These are phyloP conservation scores for Cladosporium sp. DNA, from an alignment of 2,329 filamentous ascomycete species.

Conservation along the genomic window DNA sequence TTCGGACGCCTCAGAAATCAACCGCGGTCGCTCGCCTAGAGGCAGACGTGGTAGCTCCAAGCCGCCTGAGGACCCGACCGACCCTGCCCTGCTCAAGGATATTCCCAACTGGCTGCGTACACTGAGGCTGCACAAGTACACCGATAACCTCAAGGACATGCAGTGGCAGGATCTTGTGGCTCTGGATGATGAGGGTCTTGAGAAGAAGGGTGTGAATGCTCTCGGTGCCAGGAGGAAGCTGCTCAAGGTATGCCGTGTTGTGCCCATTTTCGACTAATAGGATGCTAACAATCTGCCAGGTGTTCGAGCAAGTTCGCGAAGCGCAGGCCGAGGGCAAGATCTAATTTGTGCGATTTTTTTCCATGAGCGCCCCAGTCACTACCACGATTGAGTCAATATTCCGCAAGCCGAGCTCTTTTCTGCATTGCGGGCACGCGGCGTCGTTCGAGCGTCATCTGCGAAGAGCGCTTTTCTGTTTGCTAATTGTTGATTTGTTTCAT, in stretches of 20 bases:
- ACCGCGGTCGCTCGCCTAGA: slow-evolving; percentile 82
- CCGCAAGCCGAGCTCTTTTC: neutral
- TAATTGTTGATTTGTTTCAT: neutral
- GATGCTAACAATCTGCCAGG: slow-evolving; percentile 42
- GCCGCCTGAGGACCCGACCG: slow-evolving; percentile 94
- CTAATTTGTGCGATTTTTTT: slow-evolving; percentile 9
- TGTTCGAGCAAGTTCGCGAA: slow-evolving; percentile 90
- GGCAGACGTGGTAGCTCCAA: slow-evolving; percentile 92
- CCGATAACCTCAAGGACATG: slow-evolving; percentile 94
- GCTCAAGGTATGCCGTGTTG: slow-evolving; percentile 63
- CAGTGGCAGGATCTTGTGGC: slow-evolving; percentile 92
- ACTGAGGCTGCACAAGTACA: slow-evolving; percentile 95
- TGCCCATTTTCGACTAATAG: neutral
- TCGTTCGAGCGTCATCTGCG: neutral
- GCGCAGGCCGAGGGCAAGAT: slow-evolving; percentile 41
- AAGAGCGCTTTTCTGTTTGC: neutral
- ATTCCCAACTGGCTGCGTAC: slow-evolving; percentile 95
- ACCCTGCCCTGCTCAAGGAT: slow-evolving; percentile 81
- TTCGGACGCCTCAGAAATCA: slow-evolving; percentile 88
- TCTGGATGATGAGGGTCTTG: slow-evolving; percentile 85
- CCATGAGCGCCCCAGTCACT: neutral
- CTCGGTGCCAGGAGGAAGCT: slow-evolving; percentile 93
- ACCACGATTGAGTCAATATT: neutral
- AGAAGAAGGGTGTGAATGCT: slow-evolving; percentile 89
- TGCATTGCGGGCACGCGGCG: no score